These are phyloP conservation scores for Kalmusia sp. DNA, from an alignment of 2,329 filamentous ascomycete species.

Conservation along the genomic window DNA sequence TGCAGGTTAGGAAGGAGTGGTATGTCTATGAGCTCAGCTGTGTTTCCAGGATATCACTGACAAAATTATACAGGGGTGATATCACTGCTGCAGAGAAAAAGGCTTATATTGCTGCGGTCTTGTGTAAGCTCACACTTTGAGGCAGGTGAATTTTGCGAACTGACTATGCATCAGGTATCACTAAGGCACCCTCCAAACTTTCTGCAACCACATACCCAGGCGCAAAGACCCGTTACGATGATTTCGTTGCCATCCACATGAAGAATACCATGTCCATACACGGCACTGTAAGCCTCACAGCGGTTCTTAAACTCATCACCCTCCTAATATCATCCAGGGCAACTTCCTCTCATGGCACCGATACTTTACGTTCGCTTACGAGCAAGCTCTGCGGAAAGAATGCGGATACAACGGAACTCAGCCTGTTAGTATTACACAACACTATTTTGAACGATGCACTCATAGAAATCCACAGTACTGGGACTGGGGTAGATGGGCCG, in stretches of 20 bases:
- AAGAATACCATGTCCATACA: slow-evolving; percentile 45
- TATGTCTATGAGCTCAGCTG: slow-evolving; percentile 9
- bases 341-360: slow-evolving; percentile 52
- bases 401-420: slow-evolving; percentile 54
- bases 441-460: slow-evolving; percentile 16
- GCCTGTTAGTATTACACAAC: slow-evolving; percentile 36
- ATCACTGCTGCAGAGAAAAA: slow-evolving; percentile 37
- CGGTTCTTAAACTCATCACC: background rate
- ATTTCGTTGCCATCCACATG: slow-evolving; percentile 47
- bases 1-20: slow-evolving; percentile 40
- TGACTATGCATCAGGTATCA: slow-evolving; percentile 22
- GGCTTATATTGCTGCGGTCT: slow-evolving; percentile 46
- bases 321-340: slow-evolving; percentile 19
- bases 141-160: background rate
- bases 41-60: slow-evolving; percentile 7
- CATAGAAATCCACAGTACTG: slow-evolving; percentile 50
- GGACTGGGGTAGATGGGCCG: slow-evolving; percentile 60
- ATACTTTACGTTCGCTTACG: slow-evolving; percentile 51
- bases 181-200: slow-evolving; percentile 31
- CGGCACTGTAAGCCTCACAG: slow-evolving; percentile 28
- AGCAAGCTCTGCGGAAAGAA: slow-evolving; percentile 50
- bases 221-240: slow-evolving; percentile 43
- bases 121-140: slow-evolving; percentile 25
- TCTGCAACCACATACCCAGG: slow-evolving; percentile 34
- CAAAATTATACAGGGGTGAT: slow-evolving; percentile 28